Evolutionary conservation across 345 rosid species (phyloP), one percentile per base, ranked within the genome.

Genomic region (Murraya koenigii): DNA sequence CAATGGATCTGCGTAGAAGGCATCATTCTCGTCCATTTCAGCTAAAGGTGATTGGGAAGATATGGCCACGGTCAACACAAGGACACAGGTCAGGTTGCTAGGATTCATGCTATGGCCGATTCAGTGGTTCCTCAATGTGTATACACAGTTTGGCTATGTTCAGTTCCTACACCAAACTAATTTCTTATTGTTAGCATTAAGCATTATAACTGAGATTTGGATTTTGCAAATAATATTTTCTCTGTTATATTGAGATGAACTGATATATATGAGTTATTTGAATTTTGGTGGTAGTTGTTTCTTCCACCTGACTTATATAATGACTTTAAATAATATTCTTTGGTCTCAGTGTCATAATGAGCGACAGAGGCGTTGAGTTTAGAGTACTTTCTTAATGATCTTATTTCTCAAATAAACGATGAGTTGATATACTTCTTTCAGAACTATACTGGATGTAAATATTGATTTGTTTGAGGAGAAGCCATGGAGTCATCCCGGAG

Each of bases 401-500:
- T 76, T 39, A 41, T 23, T 11, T 72, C 32, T 35, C 14, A 56
- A 13, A 56, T n/a, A 58, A 72, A 15, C 8, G 73, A n/a, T 7
- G 28, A 22, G 32, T 33, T 17, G 7, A 66, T 49, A 79, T 66
- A 6, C 32, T 87, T 58, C 33, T 52, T 67, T 76, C 84, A 92
- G 95, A 88, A 86, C 78, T 68, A 85, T 85, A 79, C 72, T 87
- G 60, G 87, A 90, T 80, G 86, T 89, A 6, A 75, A 89, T 79
- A 79, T 78, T 72, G 81, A 88, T 81, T 74, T 84, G 33, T 85
- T 89, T 70, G 84, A 82, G 82, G 91, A 82, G 72, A 94, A 85
- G 79, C 89, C 88, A 49, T 90, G 97, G 97, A 87, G 85, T 78
- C 66, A 71, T 80, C 87, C 86, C 38, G 89, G 89, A 47, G 84